Conservation (phyloP, 2,329 filamentous ascomycete species). For the Aspergillus tubingensis region DNA sequence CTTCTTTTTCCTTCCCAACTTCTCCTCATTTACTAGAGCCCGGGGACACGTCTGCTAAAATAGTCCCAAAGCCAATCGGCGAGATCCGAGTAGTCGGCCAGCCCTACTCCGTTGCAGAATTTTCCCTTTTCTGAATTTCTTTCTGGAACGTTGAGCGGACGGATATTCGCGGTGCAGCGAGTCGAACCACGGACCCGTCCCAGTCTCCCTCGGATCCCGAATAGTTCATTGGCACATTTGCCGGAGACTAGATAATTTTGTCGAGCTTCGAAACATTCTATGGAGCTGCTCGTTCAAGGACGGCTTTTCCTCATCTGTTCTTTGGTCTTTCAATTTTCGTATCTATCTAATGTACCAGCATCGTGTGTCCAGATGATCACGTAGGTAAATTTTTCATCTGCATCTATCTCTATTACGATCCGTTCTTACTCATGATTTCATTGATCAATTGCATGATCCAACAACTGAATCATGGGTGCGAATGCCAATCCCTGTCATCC, state of each 20-base stretch:
- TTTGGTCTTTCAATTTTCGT: no score
- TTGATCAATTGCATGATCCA: not conserved
- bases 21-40: no score
- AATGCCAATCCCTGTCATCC: no score
- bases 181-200: not conserved
- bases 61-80: not conserved
- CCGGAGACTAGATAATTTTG: not conserved
- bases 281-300: not conserved
- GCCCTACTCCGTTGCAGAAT: conserved; percentile 4
- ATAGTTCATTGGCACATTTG: not conserved
- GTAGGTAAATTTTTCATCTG: not conserved
- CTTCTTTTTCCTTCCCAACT: no score
- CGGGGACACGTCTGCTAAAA: not conserved
- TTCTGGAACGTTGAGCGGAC: not conserved
- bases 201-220: not conserved
- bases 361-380: not conserved
- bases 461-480: not conserved
- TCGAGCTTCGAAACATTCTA: not conserved
- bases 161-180: not conserved
- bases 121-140: not conserved
- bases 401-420: no score
- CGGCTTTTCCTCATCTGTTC: no score
- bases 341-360: not conserved
- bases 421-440: no score
- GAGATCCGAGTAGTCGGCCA: not conserved